These are phyloP conservation scores for Arabidopsis arenosa DNA, from an alignment of 345 rosid species.

Conservation along the genomic window DNA sequence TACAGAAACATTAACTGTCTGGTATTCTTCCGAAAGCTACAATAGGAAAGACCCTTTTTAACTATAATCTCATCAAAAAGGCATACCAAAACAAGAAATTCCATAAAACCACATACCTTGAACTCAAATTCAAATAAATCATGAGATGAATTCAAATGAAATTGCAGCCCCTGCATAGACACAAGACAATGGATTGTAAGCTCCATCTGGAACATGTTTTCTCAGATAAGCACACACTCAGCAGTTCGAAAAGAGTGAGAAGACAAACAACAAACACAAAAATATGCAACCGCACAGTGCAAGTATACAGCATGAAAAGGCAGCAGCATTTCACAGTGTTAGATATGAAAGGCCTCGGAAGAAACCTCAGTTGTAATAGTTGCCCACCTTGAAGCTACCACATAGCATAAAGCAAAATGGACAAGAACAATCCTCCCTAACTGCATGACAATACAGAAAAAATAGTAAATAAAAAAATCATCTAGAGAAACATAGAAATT, in stretches of 20 bases:
- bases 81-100: slow-evolving; percentile 37
- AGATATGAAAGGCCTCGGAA: slow-evolving; percentile 12
- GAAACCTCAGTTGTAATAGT: slow-evolving; percentile 31
- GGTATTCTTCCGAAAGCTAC: slow-evolving; percentile 76
- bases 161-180: slow-evolving; percentile 76
- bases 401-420: slow-evolving; percentile 91
- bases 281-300: neutral
- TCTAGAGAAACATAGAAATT: slow-evolving; percentile 5
- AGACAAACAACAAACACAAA: neutral
- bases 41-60: slow-evolving; percentile 42
- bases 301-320: slow-evolving; percentile 16
- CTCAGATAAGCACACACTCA: slow-evolving; percentile 2
- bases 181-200: slow-evolving; percentile 34
- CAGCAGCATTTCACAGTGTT: slow-evolving; percentile 21
- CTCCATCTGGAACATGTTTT: slow-evolving; percentile 14
- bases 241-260: neutral
- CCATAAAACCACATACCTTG: slow-evolving; percentile 75
- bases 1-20: slow-evolving; percentile 80
- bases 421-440: slow-evolving; percentile 89
- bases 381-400: slow-evolving; percentile 76
- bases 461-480: neutral
- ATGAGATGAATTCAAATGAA: slow-evolving; percentile 84
- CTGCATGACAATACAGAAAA: slow-evolving; percentile 55
- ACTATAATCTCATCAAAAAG: slow-evolving; percentile 37
- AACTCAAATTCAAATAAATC: slow-evolving; percentile 87